phyloP scores from a whole-genome alignment of 768 basidiomycete species.

The Tricholoma terreum region DNA sequence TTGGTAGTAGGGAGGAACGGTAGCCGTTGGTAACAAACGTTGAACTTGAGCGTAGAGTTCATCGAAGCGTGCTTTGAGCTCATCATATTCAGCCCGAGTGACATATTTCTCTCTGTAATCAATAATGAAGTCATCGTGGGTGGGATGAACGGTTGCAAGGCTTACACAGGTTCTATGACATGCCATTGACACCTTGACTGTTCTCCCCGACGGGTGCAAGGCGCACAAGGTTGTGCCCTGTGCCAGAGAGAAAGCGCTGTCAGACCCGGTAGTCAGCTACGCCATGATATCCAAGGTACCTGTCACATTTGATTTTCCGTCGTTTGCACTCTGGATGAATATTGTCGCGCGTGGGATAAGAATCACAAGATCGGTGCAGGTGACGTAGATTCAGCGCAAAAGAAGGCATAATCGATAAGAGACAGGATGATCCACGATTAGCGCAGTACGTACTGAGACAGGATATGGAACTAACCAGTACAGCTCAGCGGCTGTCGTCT shows the following conservation, averaged over 20 bases:
- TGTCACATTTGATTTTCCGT: constrained; percentile 87
- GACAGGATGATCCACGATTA: constrained; percentile 15
- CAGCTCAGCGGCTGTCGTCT: constrained; percentile 81
- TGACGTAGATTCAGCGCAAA: constrained; percentile 15
- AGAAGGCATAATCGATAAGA: constrained; percentile 19
- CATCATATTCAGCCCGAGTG: constrained; percentile 72
- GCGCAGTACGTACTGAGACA: constrained; percentile 7
- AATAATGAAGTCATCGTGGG: constrained; percentile 11
- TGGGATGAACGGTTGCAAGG: constrained; percentile 19
- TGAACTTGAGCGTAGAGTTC: constrained; percentile 56
- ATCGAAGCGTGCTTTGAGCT: constrained; percentile 63
- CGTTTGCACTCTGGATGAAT: constrained; percentile 68
- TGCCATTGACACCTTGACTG: constrained; percentile 81
- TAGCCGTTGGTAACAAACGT: constrained; percentile 35
- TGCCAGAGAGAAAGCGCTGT: constrained; percentile 15
- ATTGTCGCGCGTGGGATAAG: constrained; percentile 22
- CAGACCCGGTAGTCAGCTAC: constrained; percentile 17
- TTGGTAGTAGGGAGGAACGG: constrained; percentile 28
- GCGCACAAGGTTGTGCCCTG: constrained; percentile 78
- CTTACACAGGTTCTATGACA: constrained; percentile 78
- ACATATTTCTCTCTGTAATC: constrained; percentile 72
- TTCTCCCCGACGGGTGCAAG: constrained; percentile 78
- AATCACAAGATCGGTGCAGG: constrained; percentile 28
- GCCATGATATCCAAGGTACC: constrained; percentile 39
- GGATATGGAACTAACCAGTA: constrained; percentile 56